phyloP scores from a whole-genome alignment of 495 filamentous ascomycete genomes.

The Penicillium subrubescens region DNA sequence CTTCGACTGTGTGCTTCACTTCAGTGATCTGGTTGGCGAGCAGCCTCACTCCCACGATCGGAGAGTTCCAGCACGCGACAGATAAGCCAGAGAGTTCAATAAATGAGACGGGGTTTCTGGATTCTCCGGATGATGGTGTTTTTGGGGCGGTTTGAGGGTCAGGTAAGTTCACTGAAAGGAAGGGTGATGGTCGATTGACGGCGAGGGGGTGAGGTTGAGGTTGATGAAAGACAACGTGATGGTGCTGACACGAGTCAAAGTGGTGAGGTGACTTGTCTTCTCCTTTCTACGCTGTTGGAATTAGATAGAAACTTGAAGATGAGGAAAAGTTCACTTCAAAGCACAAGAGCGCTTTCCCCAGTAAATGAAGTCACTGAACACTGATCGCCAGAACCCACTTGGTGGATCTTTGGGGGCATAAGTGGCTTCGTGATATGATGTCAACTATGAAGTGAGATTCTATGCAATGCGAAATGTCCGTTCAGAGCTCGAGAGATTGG shows the following conservation, averaged over 20 bases:
- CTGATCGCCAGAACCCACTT: conserved; percentile 20
- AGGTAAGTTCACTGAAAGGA: neutral
- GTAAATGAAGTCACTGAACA: conserved; percentile 20
- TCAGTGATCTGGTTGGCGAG: conserved; percentile 4
- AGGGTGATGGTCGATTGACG: neutral
- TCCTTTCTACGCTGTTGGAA: neutral
- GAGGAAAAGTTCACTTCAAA: neutral
- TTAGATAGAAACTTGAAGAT: neutral
- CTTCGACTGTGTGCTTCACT: conserved; percentile 13
- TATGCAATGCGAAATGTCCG: neutral
- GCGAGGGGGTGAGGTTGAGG: neutral
- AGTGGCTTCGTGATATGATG: conserved; percentile 17
- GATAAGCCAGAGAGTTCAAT: neutral
- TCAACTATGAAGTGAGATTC: conserved; percentile 7
- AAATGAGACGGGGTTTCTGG: neutral
- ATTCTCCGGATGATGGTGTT: neutral
- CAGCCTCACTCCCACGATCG: neutral
- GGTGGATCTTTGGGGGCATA: conserved; percentile 17
- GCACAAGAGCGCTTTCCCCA: neutral
- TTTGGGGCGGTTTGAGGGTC: neutral
- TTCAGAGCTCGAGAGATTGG: neutral
- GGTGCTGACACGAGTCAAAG: neutral
- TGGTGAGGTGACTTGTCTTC: neutral
- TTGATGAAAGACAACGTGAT: conserved; percentile 1
- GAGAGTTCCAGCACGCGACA: neutral